These are phyloP conservation scores for Gloeophyllum trabeum DNA, from an alignment of 768 basidiomycete genomes.

Conservation along the genomic window DNA sequence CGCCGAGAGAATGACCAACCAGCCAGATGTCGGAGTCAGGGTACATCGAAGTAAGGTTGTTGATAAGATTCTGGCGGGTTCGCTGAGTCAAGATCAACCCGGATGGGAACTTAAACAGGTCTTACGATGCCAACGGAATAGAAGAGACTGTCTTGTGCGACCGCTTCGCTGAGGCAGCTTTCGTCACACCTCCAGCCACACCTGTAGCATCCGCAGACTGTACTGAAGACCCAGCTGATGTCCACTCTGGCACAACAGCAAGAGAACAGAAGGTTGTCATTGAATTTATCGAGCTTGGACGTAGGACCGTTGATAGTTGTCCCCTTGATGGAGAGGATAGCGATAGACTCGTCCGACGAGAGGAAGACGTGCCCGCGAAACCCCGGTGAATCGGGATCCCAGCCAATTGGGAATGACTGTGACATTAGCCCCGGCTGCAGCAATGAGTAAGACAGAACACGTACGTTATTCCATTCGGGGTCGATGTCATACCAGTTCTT, in stretches of 20 bases:
- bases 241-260: conserved; percentile 93
- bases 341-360: conserved; percentile 66
- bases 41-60: conserved; percentile 44
- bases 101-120: conserved; percentile 7
- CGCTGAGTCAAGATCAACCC: neutral
- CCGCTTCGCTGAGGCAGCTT: conserved; percentile 71
- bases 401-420: conserved; percentile 75
- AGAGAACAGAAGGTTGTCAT: conserved; percentile 82
- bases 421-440: too few species aligned
- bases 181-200: conserved; percentile 65
- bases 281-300: conserved; percentile 85
- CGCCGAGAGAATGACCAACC: conserved; percentile 51
- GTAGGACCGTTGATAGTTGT: conserved; percentile 82
- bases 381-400: conserved; percentile 49
- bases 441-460: conserved; percentile 1
- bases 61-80: conserved; percentile 34
- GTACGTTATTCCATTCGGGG: conserved; percentile 51
- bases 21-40: conserved; percentile 54
- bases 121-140: conserved; percentile 80
- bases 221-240: conserved; percentile 73
- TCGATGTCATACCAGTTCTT: conserved; percentile 80
- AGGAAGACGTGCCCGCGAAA: conserved; percentile 88
- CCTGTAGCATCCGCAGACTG: conserved; percentile 83
- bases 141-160: conserved; percentile 85
- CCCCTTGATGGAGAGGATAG: conserved; percentile 84